A percentile compares a stretch with the other conserved stretches of the same genome.
phyloP scores from a whole-genome alignment of 129 eudicot genomes.

The Flaveria bidentis region DNA sequence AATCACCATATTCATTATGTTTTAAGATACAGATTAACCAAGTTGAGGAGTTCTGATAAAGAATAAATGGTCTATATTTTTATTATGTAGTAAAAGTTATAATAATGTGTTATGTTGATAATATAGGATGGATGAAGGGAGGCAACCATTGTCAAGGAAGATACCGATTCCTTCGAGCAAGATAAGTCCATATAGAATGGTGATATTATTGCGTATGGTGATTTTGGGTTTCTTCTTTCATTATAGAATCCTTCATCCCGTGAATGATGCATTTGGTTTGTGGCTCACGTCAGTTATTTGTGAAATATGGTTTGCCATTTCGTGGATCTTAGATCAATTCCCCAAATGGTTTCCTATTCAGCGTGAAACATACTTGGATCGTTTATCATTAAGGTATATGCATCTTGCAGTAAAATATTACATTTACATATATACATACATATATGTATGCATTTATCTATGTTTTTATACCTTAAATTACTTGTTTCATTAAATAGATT shows the following conservation, averaged over 20 bases:
- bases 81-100: not conserved
- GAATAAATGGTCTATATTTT: not conserved
- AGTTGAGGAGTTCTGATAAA: not conserved
- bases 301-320: slow-evolving; percentile 66
- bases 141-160: slow-evolving; percentile 63
- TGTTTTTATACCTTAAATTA: too few relatives aligned
- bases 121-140: slow-evolving; percentile 59
- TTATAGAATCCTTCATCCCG: slow-evolving; percentile 63
- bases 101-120: slow-evolving; percentile 1
- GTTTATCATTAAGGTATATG: slow-evolving; percentile 57
- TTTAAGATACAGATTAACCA: too few relatives aligned
- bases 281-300: slow-evolving; percentile 64
- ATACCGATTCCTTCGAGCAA: slow-evolving; percentile 58
- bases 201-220: slow-evolving; percentile 52
- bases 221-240: slow-evolving; percentile 63
- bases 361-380: slow-evolving; percentile 66
- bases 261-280: slow-evolving; percentile 58
- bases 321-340: slow-evolving; percentile 74
- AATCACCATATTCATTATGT: not conserved
- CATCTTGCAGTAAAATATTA: not conserved
- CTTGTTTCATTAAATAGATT: too few relatives aligned
- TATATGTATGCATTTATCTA: too few relatives aligned
- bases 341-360: slow-evolving; percentile 75
- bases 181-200: slow-evolving; percentile 58
- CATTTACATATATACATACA: too few relatives aligned